Evolutionary conservation across 345 rosid species (phyloP).

Genomic region (Murraya koenigii): DNA sequence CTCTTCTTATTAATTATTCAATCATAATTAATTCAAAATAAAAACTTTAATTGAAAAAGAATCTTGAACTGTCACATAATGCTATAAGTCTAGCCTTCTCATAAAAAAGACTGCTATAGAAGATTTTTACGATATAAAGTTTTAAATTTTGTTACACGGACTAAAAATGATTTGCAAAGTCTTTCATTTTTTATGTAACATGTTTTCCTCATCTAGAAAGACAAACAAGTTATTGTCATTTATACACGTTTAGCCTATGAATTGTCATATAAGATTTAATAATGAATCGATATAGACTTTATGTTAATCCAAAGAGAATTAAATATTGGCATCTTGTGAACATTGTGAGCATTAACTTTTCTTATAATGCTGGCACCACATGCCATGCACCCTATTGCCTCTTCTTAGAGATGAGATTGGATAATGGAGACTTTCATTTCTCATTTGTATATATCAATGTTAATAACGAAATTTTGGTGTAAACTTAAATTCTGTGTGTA

Average conservation of each 20-base stretch:
- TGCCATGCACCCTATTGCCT: neutral
- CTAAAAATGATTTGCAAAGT: no score
- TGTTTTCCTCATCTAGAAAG: neutral
- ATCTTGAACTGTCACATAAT: no score
- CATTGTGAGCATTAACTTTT: neutral
- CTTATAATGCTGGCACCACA: slow-evolving; percentile 7
- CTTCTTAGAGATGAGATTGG: neutral
- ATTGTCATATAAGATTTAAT: neutral
- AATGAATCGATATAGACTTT: neutral
- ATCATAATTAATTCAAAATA: neutral
- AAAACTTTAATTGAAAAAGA: no score
- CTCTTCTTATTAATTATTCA: no score
- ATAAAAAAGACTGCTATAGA: no score
- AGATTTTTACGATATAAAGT: no score
- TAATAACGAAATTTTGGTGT: neutral
- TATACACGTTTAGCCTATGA: neutral
- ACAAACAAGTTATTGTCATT: neutral
- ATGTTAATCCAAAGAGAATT: neutral
- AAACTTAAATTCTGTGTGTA: no score
- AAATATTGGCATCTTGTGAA: neutral
- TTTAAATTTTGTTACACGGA: neutral
- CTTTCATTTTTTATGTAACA: neutral
- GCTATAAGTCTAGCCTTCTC: neutral
- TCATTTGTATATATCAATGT: neutral
- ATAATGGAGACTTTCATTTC: neutral